Percentiles rank a stretch among this genome's conserved stretches.
Conservation (phyloP, 2,329 filamentous ascomycete species). For the Aschersonia sp. region DNA sequence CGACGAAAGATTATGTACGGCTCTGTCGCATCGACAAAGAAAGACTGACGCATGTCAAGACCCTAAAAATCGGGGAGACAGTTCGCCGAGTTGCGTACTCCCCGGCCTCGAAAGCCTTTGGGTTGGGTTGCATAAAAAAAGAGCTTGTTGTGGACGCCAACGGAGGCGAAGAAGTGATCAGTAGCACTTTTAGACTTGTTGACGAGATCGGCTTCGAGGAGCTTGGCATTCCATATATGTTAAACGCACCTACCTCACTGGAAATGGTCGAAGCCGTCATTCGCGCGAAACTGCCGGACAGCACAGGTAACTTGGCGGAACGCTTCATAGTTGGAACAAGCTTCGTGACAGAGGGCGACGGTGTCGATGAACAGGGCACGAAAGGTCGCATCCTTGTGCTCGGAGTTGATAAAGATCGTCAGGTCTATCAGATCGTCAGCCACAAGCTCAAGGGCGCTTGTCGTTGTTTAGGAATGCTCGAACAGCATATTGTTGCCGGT, state of each 20-base stretch:
- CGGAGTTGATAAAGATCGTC: constrained; percentile 63
- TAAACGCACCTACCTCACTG: constrained; percentile 31
- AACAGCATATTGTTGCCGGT: constrained; percentile 68
- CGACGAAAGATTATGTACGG: constrained; percentile 61
- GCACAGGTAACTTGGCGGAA: constrained; percentile 45
- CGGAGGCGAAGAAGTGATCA: constrained; percentile 49
- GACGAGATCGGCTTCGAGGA: constrained; percentile 81
- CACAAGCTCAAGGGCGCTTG: constrained; percentile 66
- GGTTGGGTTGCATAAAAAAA: constrained; percentile 70
- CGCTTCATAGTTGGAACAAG: constrained; percentile 87
- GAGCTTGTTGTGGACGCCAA: constrained; percentile 44
- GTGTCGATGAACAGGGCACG: constrained; percentile 28
- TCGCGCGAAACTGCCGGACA: constrained; percentile 53
- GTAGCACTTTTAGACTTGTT: constrained; percentile 73
- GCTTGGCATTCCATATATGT: constrained; percentile 51
- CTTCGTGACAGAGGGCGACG: constrained; percentile 50
- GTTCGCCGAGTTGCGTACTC: constrained; percentile 82
- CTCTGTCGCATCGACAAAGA: constrained; percentile 73
- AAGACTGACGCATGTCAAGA: constrained; percentile 75
- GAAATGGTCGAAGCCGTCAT: constrained; percentile 82
- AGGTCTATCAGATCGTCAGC: constrained; percentile 57
- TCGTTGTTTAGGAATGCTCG: constrained; percentile 60
- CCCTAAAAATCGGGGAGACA: constrained; percentile 65
- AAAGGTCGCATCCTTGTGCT: constrained; percentile 72
- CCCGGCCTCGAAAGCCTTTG: constrained; percentile 64